Conservation (phyloP, 352 stramenopile species). For the Pythium scleroteichum region DNA sequence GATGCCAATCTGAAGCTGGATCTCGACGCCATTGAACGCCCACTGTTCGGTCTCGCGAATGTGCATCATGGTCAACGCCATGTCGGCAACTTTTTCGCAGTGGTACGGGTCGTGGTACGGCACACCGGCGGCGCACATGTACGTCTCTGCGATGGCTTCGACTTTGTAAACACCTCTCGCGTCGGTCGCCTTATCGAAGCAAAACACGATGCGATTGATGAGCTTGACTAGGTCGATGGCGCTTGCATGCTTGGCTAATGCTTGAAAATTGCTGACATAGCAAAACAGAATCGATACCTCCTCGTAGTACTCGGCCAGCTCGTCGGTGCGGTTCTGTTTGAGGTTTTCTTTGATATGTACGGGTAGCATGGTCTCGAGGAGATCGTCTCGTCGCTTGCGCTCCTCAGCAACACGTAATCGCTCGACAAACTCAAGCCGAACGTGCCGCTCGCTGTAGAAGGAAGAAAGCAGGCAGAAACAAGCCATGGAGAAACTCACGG, state of each 20-base stretch:
- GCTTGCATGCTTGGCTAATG: constrained; percentile 57
- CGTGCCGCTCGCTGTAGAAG: constrained; percentile 65
- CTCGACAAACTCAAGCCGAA: constrained; percentile 66
- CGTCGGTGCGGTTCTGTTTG: constrained; percentile 68
- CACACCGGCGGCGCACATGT: constrained; percentile 77
- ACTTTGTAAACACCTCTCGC: constrained; percentile 82
- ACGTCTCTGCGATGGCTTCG: constrained; percentile 85
- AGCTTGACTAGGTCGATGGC: constrained; percentile 82
- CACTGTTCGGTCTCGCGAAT: constrained; percentile 70
- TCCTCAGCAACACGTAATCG: constrained; percentile 62
- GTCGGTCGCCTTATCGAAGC: constrained; percentile 81
- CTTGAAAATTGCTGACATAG: constrained; percentile 82
- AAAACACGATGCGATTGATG: constrained; percentile 87
- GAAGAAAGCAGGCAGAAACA: constrained; percentile 71
- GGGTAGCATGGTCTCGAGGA: constrained; percentile 76
- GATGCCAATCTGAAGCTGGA: constrained; percentile 84
- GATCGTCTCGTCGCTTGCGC: constrained; percentile 63
- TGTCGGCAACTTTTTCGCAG: constrained; percentile 72
- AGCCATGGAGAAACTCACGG: constrained; percentile 48
- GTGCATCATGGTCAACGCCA: constrained; percentile 75
- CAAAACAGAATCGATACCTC: constrained; percentile 85
- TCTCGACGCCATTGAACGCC: constrained; percentile 70
- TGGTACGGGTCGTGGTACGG: constrained; percentile 65
- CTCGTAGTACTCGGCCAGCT: constrained; percentile 69
- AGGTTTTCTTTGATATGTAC: constrained; percentile 78